Percentiles rank a stretch among this genome's conserved stretches.
These are phyloP conservation scores for Stachybotrys chlorohalonatus DNA, from an alignment of 2,329 filamentous ascomycete species.

Conservation along the genomic window DNA sequence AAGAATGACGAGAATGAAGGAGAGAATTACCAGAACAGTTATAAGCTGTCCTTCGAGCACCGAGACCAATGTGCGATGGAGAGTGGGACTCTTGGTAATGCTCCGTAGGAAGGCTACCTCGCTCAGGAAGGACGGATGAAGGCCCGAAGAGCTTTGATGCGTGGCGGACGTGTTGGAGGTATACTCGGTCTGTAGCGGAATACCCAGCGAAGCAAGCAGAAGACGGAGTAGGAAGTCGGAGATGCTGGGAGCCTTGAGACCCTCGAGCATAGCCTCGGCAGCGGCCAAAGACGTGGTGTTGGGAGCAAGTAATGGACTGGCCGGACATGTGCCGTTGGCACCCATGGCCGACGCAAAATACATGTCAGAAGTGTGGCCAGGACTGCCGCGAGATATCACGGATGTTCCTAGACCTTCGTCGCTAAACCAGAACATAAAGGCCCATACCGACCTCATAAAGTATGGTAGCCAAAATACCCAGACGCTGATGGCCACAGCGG, in stretches of 20 bases:
- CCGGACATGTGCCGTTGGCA: constrained; percentile 21
- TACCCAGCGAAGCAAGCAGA: constrained; percentile 17
- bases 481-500: constrained; percentile 68
- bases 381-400: constrained; percentile 16
- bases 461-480: constrained; percentile 88
- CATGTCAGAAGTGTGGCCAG: constrained; percentile 16
- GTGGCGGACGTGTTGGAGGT: constrained; percentile 7
- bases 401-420: constrained; percentile 56
- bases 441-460: constrained; percentile 85
- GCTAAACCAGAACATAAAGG: constrained; percentile 88
- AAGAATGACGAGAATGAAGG: constrained; percentile 93
- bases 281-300: constrained; percentile 21
- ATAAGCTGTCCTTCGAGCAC: constrained; percentile 90
- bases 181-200: constrained; percentile 8
- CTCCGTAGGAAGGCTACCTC: constrained; percentile 48
- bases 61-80: constrained; percentile 75
- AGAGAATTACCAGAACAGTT: constrained; percentile 81
- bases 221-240: constrained; percentile 22
- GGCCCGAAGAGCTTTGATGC: constrained; percentile 3
- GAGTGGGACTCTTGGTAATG: constrained; percentile 56
- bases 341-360: constrained; percentile 15
- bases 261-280: constrained; percentile 19
- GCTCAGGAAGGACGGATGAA: constrained; percentile 36
- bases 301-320: constrained; percentile 22
- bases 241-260: constrained; percentile 18